Evolutionary conservation across 306 rosid genomes (phyloP).

Genomic region (Fagus sylvatica): DNA sequence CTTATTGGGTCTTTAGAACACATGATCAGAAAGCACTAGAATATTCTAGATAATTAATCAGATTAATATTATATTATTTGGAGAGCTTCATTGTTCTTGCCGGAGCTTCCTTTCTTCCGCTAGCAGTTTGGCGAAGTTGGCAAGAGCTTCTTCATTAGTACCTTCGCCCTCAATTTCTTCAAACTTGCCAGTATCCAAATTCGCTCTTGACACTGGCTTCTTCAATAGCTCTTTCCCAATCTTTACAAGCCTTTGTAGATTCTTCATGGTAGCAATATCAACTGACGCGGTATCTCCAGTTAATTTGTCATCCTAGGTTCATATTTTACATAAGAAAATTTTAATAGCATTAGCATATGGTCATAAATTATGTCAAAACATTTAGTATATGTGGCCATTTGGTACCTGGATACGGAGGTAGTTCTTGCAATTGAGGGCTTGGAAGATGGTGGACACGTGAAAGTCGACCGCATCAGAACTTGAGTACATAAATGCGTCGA

Average conservation of each 20-base stretch:
- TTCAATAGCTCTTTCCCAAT: slow-evolving; percentile 33
- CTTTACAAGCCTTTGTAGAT: slow-evolving; percentile 29
- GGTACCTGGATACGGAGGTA: slow-evolving; percentile 52
- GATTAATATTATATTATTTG: background rate
- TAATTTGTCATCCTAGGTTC: slow-evolving; percentile 17
- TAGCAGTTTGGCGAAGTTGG: background rate
- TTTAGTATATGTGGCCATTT: background rate
- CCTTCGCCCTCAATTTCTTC: slow-evolving; percentile 26
- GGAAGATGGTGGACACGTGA: slow-evolving; percentile 41
- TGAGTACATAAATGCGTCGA: slow-evolving; percentile 33
- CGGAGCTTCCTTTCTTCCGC: background rate
- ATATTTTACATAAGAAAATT: too few relatives aligned
- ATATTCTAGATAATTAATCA: background rate
- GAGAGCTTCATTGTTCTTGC: background rate
- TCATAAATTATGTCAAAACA: too few relatives aligned
- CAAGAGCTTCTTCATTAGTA: slow-evolving; percentile 17
- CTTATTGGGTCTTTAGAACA: background rate
- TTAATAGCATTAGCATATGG: too few relatives aligned
- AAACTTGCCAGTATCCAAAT: slow-evolving; percentile 36
- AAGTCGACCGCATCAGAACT: slow-evolving; percentile 44
- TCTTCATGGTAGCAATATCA: slow-evolving; percentile 29
- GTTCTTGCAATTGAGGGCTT: slow-evolving; percentile 15
- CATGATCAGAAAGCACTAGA: background rate
- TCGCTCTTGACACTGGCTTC: slow-evolving; percentile 34
- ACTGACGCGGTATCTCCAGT: background rate